A percentile compares a stretch with the other conserved stretches of the same genome.
These are phyloP conservation scores for Pseudopithomyces maydicus DNA, from an alignment of 2,329 filamentous ascomycete genomes.

Conservation along the genomic window DNA sequence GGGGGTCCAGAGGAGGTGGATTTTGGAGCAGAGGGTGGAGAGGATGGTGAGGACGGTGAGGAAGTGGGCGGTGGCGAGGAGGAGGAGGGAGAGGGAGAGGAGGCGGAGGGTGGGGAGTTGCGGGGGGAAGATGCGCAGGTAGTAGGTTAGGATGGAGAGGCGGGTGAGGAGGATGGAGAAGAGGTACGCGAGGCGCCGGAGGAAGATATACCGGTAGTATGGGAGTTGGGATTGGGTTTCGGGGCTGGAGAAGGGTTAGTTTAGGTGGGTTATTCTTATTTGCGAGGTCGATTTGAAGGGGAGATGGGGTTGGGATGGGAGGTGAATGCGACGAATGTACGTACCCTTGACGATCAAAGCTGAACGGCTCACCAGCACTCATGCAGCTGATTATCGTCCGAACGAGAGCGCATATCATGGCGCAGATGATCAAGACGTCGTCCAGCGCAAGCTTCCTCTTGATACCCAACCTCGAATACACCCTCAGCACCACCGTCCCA, in stretches of 20 bases:
- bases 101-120: conserved; percentile 20
- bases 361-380: conserved; percentile 29
- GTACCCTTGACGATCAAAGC: conserved; percentile 31
- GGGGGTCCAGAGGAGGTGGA: conserved; percentile 28
- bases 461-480: conserved; percentile 29
- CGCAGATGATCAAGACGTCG: conserved; percentile 28
- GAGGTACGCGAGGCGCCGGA: conserved; percentile 42
- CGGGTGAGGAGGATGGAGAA: conserved; percentile 39
- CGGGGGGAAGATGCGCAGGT: conserved; percentile 43
- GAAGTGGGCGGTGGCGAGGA: conserved; percentile 23
- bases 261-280: no score
- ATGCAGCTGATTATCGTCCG: conserved; percentile 33
- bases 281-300: no score
- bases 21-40: conserved; percentile 26
- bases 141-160: conserved; percentile 42
- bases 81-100: conserved; percentile 23
- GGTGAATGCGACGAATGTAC: background rate
- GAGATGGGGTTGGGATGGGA: background rate
- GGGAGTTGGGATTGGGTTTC: conserved; percentile 23
- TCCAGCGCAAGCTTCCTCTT: conserved; percentile 30
- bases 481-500: conserved; percentile 25
- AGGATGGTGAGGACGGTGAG: conserved; percentile 29
- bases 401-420: conserved; percentile 28
- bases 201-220: conserved; percentile 36
- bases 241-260: conserved; percentile 15